A percentile compares a stretch with the other conserved stretches of the same genome.
phyloP scores from a whole-genome alignment of 306 rosid species.

The Coriaria nepalensis region DNA sequence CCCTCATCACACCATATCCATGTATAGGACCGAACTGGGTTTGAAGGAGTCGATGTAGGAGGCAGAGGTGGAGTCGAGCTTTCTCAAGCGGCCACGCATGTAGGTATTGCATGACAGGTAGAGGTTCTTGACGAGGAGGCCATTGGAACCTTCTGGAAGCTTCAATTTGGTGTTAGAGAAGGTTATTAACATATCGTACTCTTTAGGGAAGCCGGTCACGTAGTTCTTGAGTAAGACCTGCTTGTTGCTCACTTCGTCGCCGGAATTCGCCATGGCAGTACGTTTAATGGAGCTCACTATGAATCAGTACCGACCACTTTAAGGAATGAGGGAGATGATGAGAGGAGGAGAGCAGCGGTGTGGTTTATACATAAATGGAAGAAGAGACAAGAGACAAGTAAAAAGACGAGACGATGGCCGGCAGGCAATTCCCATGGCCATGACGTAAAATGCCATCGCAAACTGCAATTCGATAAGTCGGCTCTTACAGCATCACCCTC shows the following conservation, averaged over 20 bases:
- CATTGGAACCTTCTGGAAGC: constrained; percentile 20
- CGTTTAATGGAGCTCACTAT: too few species aligned
- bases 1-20: constrained; percentile 22
- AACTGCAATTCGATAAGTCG: too few species aligned
- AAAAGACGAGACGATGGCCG: too few species aligned
- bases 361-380: too few species aligned
- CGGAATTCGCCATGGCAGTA: too few species aligned
- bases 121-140: constrained; percentile 46
- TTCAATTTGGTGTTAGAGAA: constrained; percentile 17
- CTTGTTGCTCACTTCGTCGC: constrained; percentile 20
- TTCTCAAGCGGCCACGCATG: constrained; percentile 26
- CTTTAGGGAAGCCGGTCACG: constrained; percentile 30
- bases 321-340: too few species aligned
- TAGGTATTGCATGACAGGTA: constrained; percentile 57
- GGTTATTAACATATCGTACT: constrained; percentile 24
- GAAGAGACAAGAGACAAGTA: too few species aligned
- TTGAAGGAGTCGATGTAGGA: constrained; percentile 16
- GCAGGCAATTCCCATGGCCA: too few species aligned
- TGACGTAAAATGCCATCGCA: too few species aligned
- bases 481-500: too few species aligned
- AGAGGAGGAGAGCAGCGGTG: too few species aligned
- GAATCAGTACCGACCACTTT: too few species aligned
- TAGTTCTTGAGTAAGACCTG: constrained; percentile 23
- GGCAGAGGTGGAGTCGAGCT: neutral
- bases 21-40: constrained; percentile 30